Evolutionary conservation across 371 early-diverging fungal species (phyloP).

Genomic region (Mortierella sp.): DNA sequence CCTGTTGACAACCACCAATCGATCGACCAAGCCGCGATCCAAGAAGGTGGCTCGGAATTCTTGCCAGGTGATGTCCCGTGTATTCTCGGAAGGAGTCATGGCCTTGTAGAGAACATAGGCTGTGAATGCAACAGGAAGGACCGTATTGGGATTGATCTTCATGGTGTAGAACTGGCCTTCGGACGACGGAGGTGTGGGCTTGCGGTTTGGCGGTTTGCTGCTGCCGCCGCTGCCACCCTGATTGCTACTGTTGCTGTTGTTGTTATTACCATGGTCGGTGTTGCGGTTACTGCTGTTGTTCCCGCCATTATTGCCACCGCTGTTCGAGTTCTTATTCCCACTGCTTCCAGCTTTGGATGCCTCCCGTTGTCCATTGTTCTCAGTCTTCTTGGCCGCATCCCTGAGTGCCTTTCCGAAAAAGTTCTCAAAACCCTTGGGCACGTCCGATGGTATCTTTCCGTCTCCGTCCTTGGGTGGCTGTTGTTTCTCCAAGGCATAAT

Average conservation of each 20-base stretch:
- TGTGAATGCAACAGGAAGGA: constrained; percentile 62
- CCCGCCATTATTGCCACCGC: neutral
- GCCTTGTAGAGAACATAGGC: constrained; percentile 66
- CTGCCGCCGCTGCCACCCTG: constrained; percentile 10
- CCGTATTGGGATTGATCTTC: constrained; percentile 60
- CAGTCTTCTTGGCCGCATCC: constrained; percentile 44
- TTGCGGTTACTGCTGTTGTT: constrained; percentile 6
- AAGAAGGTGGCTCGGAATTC: constrained; percentile 89
- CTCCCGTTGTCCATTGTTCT: constrained; percentile 25
- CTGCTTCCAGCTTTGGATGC: constrained; percentile 23
- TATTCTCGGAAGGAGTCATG: constrained; percentile 59
- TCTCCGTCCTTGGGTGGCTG: constrained; percentile 31
- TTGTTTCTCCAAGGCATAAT: constrained; percentile 27
- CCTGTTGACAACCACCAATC: constrained; percentile 87
- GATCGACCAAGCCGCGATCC: constrained; percentile 93
- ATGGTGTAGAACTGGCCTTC: constrained; percentile 76
- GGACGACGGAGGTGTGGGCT: constrained; percentile 56
- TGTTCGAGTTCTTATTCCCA: constrained; percentile 11
- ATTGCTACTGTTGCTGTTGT: neutral
- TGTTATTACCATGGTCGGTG: constrained; percentile 4
- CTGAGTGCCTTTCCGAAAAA: constrained; percentile 52
- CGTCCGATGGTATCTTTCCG: constrained; percentile 21
- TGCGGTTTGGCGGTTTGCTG: constrained; percentile 19
- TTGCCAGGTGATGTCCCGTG: constrained; percentile 89
- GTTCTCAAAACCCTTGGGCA: constrained; percentile 57